Conservation (phyloP, 768 basidiomycete genomes). For the Ramaria sp. region DNA sequence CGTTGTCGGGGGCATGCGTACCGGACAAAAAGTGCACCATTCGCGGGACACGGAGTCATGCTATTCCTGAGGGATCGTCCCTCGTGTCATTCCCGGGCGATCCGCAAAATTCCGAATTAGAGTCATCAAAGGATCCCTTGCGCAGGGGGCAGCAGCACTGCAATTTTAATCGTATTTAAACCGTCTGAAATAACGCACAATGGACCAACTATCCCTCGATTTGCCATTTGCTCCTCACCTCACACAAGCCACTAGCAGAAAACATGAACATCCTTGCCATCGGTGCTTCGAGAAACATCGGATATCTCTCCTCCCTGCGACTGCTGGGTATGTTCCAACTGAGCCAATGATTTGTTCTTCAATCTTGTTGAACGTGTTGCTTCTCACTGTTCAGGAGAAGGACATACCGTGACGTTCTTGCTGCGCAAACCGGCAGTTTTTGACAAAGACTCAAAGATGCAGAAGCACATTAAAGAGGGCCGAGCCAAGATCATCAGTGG, state of each 20-base stretch:
- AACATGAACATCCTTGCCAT: conserved; percentile 24
- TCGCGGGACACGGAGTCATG: no score
- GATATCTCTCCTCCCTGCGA: conserved; percentile 22
- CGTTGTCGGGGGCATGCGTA: no score
- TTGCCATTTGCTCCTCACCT: no score
- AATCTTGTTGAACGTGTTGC: no score
- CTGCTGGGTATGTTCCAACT: conserved; percentile 19
- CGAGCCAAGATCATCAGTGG: conserved; percentile 47
- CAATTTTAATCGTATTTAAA: no score
- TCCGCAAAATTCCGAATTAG: no score
- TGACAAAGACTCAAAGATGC: conserved; percentile 42
- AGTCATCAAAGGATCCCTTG: no score
- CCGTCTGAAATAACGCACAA: background rate
- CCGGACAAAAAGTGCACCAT: no score
- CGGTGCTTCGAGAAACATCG: conserved; percentile 31
- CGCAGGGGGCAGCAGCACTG: no score
- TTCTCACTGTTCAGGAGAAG: conserved; percentile 31
- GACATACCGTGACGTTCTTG: conserved; percentile 53
- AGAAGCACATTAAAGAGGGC: conserved; percentile 38
- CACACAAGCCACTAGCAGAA: conserved; percentile 8
- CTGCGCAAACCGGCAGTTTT: conserved; percentile 44
- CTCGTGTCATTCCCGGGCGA: no score
- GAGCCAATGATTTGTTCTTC: background rate
- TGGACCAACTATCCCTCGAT: background rate
- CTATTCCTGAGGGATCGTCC: no score